A percentile compares a stretch with the other conserved stretches of the same genome.
These are phyloP conservation scores for Saturnispora besseyi DNA, from an alignment of 805 yeast genomes.

Conservation along the genomic window DNA sequence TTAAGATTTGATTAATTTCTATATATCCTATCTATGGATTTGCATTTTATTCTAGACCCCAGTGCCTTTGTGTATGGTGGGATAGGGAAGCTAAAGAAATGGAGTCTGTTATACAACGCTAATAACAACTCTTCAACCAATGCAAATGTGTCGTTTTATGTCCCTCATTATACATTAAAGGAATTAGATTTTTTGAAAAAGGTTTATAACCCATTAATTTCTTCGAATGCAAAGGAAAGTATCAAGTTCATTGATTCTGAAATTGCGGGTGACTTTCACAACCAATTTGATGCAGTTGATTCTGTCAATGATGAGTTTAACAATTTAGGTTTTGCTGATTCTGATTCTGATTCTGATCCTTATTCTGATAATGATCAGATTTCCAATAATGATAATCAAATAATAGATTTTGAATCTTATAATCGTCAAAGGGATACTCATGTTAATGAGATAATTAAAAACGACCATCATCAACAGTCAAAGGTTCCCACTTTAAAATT, in stretches of 20 bases:
- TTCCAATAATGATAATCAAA: slow-evolving; percentile 6
- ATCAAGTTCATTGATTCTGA: slow-evolving; percentile 46
- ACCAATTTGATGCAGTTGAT: neutral
- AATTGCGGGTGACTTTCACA: slow-evolving; percentile 8
- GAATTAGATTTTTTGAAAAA: slow-evolving; percentile 52
- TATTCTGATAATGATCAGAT: neutral
- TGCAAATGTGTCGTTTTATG: slow-evolving; percentile 32
- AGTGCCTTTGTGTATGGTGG: slow-evolving; percentile 57
- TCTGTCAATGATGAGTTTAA: slow-evolving; percentile 10
- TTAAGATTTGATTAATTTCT: neutral
- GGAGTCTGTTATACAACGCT: slow-evolving; percentile 31
- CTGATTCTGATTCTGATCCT: slow-evolving; percentile 5
- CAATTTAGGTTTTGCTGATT: slow-evolving; percentile 4
- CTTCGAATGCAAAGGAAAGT: slow-evolving; percentile 60
- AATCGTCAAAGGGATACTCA: slow-evolving; percentile 4
- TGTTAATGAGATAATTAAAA: neutral
- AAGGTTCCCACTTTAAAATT: slow-evolving; percentile 15
- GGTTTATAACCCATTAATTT: slow-evolving; percentile 42
- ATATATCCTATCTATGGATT: slow-evolving; percentile 1
- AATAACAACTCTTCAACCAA: slow-evolving; percentile 16
- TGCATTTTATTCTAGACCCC: slow-evolving; percentile 51
- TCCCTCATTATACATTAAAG: slow-evolving; percentile 49
- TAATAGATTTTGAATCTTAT: slow-evolving; percentile 20
- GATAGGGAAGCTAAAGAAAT: slow-evolving; percentile 54
- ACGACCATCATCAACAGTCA: neutral